phyloP scores from a whole-genome alignment of 441 rosid genomes.

The Eruca vesicaria region DNA sequence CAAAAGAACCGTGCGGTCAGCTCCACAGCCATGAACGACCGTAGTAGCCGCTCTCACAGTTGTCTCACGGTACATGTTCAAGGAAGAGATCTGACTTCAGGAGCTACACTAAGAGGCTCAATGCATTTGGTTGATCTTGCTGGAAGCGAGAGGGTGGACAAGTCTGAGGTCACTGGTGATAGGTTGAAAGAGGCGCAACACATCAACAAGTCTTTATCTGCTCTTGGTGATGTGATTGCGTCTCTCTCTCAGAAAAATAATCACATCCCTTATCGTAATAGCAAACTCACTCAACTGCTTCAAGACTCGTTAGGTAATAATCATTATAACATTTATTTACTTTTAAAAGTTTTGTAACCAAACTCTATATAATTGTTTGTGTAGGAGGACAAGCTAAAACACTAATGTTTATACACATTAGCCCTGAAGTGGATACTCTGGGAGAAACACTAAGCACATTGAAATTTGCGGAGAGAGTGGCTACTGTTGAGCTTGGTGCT shows the following conservation, averaged over 20 bases:
- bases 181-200: constrained; percentile 73
- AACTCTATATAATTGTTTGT: neutral
- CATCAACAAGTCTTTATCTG: constrained; percentile 73
- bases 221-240: constrained; percentile 70
- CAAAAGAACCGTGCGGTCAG: constrained; percentile 68
- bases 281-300: constrained; percentile 75
- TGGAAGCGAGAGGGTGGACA: constrained; percentile 75
- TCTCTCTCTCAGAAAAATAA: constrained; percentile 63
- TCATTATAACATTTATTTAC: neutral
- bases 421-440: constrained; percentile 62
- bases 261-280: constrained; percentile 69
- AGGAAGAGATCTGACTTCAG: constrained; percentile 66
- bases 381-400: constrained; percentile 82
- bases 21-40: constrained; percentile 72
- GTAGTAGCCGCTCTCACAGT: constrained; percentile 85
- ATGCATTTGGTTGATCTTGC: constrained; percentile 82
- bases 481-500: constrained; percentile 69
- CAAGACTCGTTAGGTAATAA: constrained; percentile 69
- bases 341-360: neutral
- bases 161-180: constrained; percentile 72
- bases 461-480: constrained; percentile 78
- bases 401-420: constrained; percentile 71
- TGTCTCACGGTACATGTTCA: constrained; percentile 76
- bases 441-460: constrained; percentile 71
- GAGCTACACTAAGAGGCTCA: constrained; percentile 50